These are phyloP conservation scores for Annona squamosa DNA, from an alignment of 164 flowering plant species.

Conservation along the genomic window DNA sequence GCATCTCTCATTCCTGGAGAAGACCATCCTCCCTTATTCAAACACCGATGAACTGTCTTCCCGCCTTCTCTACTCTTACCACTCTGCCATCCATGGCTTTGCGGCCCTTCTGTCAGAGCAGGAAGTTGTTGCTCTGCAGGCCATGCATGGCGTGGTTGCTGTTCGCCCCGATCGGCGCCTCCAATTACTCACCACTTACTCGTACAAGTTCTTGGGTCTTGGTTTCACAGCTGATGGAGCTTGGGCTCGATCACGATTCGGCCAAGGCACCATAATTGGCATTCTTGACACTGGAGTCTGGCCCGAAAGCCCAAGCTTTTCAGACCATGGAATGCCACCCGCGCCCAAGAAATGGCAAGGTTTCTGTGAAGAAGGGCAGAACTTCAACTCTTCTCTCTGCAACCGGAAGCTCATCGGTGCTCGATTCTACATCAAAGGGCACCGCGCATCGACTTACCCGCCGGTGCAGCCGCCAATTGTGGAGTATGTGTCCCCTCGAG, in stretches of 20 bases:
- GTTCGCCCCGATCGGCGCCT: constrained; percentile 44
- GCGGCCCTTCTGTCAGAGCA: constrained; percentile 56
- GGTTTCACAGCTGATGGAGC: constrained; percentile 18
- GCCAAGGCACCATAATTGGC: constrained; percentile 66
- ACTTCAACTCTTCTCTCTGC: constrained; percentile 50
- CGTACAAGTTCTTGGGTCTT: constrained; percentile 75
- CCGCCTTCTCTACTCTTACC: constrained; percentile 70
- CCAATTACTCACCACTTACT: constrained; percentile 65
- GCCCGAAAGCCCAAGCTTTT: constrained; percentile 92
- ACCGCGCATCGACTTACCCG: constrained; percentile 35
- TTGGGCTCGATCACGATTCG: constrained; percentile 40
- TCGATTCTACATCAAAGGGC: constrained; percentile 62
- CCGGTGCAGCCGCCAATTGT: constrained; percentile 7
- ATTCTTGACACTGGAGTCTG: constrained; percentile 87
- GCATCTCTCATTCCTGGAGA: constrained; percentile 64
- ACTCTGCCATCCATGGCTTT: constrained; percentile 75
- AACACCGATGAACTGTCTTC: constrained; percentile 35
- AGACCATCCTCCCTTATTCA: constrained; percentile 15
- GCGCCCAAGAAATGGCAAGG: constrained; percentile 76
- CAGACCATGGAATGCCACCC: constrained; percentile 58
- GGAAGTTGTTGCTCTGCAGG: constrained; percentile 33
- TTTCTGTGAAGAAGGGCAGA: constrained; percentile 59
- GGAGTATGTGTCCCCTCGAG: constrained; percentile 72
- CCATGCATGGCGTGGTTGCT: constrained; percentile 45
- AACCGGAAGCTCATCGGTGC: constrained; percentile 87